Base-by-base conservation (phyloP, 257 asterid species). In the Leonotis leonurus region DNA sequence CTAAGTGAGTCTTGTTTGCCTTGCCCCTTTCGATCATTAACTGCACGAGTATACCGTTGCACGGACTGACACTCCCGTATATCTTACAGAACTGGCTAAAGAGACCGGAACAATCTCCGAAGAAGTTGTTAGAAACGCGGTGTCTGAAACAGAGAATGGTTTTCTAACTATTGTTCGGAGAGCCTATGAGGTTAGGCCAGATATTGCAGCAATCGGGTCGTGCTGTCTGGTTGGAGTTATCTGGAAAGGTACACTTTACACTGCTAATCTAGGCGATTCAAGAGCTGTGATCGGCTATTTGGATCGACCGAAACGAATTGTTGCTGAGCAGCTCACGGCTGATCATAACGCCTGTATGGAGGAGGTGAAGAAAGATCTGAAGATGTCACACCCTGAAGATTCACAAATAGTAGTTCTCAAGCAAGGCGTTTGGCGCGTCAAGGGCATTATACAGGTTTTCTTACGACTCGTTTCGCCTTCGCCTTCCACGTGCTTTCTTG, bases 191-290 rank as follows among this genome's bases (percentile, higher is more conserved):
- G 49, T 69, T 39, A 75, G 63, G 60, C 94, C 87, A 24, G 16
- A 51, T 36, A 74, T 82, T 18, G 95, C 90, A 5, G 73, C 85
- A 50, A 44, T 62, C 3, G 97, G 97, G 8, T 87, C 94, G 13
- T 90, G 96, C 72, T 83, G 97, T 72, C 78, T 90, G 30, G 96
- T 83, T 29, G 97, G 89, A 48, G 81, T 90, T 35, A 82, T 90
- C 74, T 85, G 87, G 88, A 78, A 69, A 17, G 72, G 83, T 26
- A 79, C 77, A 39, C 64, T 90, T 21, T 82, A 60, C 68, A 53
- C 75, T 57, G 96, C 95, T 60, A 87, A 90, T 74, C 70, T 87
- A 48, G 97, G 97, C 18, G 96, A 90, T 74, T 90, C 91, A 10
- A 80, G 97, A 79, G 97, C 95, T 26, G 95, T 87, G 27, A 56